Evolutionary conservation across 2,329 filamentous ascomycete genomes (phyloP), one percentile per base, ranked within the genome.

Genomic region (Neofusicoccum parvum): DNA sequence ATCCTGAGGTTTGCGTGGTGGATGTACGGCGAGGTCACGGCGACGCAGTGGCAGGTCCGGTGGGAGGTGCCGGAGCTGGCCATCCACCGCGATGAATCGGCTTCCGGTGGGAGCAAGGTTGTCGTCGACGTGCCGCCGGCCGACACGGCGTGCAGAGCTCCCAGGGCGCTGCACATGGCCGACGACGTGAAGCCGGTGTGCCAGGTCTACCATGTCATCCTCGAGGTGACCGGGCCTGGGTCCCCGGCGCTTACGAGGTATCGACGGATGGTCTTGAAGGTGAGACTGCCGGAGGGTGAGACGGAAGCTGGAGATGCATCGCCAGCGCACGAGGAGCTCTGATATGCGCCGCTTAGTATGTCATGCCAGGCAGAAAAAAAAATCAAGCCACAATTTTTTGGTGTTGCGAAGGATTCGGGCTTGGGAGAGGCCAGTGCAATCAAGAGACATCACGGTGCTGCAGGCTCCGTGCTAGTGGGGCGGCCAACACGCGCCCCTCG

Each of bases 1-100:
- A 7, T 68, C 4, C 70, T 85, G 17, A 76, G 73, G 4, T 85
- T 81, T 73, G 79, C 78, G 56, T 85, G 83, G 83, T 83, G 78
- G 71, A 82, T 85, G 43, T 85, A 86, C 70, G 72, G 74, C 43
- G 76, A 80, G 49, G 72, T 77, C 3, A 78, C 74, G 1, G 78
- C 80, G 0, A 78, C 79, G 2, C 81, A 84, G 67, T 83, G 80
- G 75, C 73, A 70, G 46, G 74, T 79, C 2, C 72, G 76, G 23
- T 70, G 76, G 2, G 77, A 82, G 65, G 78, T 82, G 4, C 74
- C 78, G 0, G 75, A 80, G 49, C 69, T 82, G 0, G 71, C 69
- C 14, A 75, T 78, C 37, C 72, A 74, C 59, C 70, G 72, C 27
- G 60, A 75, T 0, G 72, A 77, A 32, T 65, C 63, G 0, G 70